These are phyloP conservation scores for Phycomyces blakesleeanus DNA, from an alignment of 192 early-diverging fungal genomes.

Conservation along the genomic window DNA sequence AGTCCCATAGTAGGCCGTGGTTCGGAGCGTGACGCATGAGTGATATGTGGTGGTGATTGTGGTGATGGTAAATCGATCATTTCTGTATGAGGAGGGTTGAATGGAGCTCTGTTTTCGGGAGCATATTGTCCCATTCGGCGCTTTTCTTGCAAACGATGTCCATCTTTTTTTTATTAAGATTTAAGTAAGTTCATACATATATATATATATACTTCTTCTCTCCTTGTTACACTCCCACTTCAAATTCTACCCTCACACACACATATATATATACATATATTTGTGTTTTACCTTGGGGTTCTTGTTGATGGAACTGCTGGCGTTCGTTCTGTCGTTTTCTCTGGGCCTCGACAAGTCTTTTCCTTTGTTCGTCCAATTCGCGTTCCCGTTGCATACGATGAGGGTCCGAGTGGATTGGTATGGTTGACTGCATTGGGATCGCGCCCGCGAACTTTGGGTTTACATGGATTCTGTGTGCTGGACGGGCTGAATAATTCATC, in stretches of 20 bases:
- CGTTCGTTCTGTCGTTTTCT: background rate
- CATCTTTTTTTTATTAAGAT: too few species aligned
- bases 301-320: background rate
- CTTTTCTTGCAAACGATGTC: background rate
- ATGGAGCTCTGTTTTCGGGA: background rate
- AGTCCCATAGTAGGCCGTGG: background rate
- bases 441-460: conserved; percentile 4
- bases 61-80: too few species aligned
- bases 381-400: background rate
- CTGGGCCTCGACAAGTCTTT: background rate
- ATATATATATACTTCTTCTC: too few species aligned
- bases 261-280: too few species aligned
- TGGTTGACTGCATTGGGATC: background rate
- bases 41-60: background rate
- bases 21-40: background rate
- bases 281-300: background rate
- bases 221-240: too few species aligned
- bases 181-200: too few species aligned
- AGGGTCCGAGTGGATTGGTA: background rate
- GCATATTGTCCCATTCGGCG: background rate
- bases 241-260: too few species aligned
- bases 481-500: background rate
- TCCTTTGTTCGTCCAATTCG: background rate
- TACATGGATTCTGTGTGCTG: background rate
- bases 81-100: background rate